Conservation (phyloP, 2,329 filamentous ascomycete species). For the Fusarium haematococcum region DNA sequence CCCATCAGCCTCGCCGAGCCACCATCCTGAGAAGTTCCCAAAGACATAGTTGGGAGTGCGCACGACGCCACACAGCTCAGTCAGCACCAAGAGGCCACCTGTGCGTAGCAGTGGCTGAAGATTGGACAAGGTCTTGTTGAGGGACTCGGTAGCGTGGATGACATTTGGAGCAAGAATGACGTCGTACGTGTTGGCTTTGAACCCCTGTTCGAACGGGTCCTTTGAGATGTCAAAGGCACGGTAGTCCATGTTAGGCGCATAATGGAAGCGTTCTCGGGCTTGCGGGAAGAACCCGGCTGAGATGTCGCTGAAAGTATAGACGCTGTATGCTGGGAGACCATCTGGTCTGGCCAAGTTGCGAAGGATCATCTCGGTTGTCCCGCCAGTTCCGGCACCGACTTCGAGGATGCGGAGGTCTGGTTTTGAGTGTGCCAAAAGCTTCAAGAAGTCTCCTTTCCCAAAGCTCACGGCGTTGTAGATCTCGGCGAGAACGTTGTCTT, state of each 20-base stretch:
- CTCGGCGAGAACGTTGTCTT: conserved; percentile 5
- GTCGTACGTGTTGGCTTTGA: conserved; percentile 42
- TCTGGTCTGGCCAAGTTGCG: conserved; percentile 15
- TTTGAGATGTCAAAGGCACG: conserved; percentile 48
- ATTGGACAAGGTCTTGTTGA: conserved; percentile 40
- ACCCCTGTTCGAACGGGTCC: conserved; percentile 45
- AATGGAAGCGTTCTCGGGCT: conserved; percentile 36
- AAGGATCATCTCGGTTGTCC: conserved; percentile 47
- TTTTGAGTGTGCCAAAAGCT: conserved; percentile 13
- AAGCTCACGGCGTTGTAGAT: conserved; percentile 10
- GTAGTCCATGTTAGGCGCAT: conserved; percentile 38
- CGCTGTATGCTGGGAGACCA: conserved; percentile 8
- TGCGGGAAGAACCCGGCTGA: conserved; percentile 45
- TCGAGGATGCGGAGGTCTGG: conserved; percentile 43
- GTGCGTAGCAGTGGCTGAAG: conserved; percentile 34
- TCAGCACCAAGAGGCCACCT: conserved; percentile 1
- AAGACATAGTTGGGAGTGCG: conserved; percentile 41
- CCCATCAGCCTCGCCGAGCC: conserved; percentile 46
- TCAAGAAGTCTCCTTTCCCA: conserved; percentile 1
- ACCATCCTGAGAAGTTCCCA: conserved; percentile 48
- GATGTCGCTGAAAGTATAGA: conserved; percentile 48
- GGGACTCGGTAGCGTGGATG: conserved; percentile 43
- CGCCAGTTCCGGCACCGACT: conserved; percentile 48
- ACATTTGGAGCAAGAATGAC: conserved; percentile 48
- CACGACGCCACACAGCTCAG: neutral